Conservation (phyloP, 1,284 basidiomycete species). For the Apiotrichum gracile region DNA sequence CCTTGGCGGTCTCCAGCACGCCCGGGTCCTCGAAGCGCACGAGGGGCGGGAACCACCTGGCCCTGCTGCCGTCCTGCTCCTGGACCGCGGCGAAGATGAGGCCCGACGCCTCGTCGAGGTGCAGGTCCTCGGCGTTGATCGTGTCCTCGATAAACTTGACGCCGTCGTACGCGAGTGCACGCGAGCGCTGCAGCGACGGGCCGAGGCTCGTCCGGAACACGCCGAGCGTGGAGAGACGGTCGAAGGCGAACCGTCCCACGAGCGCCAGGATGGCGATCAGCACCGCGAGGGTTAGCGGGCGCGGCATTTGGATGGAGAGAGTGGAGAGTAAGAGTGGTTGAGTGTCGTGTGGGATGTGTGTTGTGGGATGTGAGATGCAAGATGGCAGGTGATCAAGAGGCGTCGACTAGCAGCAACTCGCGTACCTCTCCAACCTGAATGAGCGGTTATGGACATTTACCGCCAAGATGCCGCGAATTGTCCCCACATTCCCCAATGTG, state of each 20-base stretch:
- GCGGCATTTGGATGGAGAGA: conserved; percentile 3
- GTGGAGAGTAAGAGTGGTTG: too few relatives aligned
- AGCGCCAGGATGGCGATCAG: conserved; percentile 2
- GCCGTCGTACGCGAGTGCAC: background rate
- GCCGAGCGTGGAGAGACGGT: conserved; percentile 10
- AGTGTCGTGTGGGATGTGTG: too few relatives aligned
- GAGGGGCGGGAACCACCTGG: conserved; percentile 36
- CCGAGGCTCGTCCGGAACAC: conserved; percentile 6
- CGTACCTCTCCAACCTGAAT: too few relatives aligned
- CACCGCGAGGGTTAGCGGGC: background rate
- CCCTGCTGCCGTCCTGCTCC: conserved; percentile 6
- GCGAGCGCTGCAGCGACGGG: background rate
- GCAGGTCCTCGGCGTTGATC: conserved; percentile 17
- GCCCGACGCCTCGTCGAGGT: background rate
- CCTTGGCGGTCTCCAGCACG: conserved; percentile 3
- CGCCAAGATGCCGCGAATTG: too few relatives aligned
- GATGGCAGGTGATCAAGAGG: background rate
- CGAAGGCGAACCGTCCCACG: conserved; percentile 3
- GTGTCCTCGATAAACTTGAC: conserved; percentile 8
- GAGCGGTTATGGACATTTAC: too few relatives aligned
- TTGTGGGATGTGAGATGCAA: background rate
- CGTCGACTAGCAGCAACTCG: too few relatives aligned
- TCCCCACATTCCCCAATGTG: too few relatives aligned
- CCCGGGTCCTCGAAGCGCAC: conserved; percentile 12
- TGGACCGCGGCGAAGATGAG: conserved; percentile 13